These are phyloP conservation scores for Royoungia palumana DNA, from an alignment of 768 basidiomycete species.

Conservation along the genomic window DNA sequence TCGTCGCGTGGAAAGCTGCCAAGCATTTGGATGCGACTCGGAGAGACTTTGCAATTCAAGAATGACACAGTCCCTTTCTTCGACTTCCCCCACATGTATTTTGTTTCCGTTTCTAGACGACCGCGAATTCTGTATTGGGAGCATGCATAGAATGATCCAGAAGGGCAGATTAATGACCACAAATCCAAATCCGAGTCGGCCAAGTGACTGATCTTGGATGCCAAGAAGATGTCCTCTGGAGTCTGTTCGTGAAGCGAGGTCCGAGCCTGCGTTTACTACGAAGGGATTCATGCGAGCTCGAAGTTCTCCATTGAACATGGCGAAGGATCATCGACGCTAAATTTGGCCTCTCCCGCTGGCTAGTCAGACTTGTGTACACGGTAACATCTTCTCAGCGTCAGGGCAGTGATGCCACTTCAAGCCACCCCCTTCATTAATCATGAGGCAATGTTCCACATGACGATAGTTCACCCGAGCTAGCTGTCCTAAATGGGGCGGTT, in stretches of 20 bases:
- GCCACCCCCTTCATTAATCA: too few relatives aligned
- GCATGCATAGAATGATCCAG: slow-evolving; percentile 54
- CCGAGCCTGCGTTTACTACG: slow-evolving; percentile 74
- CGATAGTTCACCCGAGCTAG: too few relatives aligned
- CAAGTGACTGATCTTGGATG: slow-evolving; percentile 49
- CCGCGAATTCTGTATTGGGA: slow-evolving; percentile 68
- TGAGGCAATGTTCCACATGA: too few relatives aligned
- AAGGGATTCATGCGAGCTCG: slow-evolving; percentile 19
- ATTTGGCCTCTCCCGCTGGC: too few relatives aligned
- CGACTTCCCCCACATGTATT: background rate
- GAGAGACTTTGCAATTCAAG: slow-evolving; percentile 5
- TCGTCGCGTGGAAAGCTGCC: slow-evolving; percentile 33
- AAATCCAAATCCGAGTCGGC: slow-evolving; percentile 42
- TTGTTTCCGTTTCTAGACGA: slow-evolving; percentile 51
- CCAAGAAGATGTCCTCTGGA: slow-evolving; percentile 38
- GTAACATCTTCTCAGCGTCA: too few relatives aligned
- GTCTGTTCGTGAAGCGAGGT: slow-evolving; percentile 57
- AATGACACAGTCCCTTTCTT: background rate
- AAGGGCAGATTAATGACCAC: slow-evolving; percentile 63
- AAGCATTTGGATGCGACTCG: slow-evolving; percentile 28
- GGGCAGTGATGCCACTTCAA: too few relatives aligned
- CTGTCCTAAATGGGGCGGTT: too few relatives aligned
- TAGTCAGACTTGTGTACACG: too few relatives aligned
- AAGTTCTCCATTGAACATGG: too few relatives aligned
- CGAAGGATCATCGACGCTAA: too few relatives aligned